A percentile compares a stretch with the other conserved stretches of the same genome.
phyloP scores from a whole-genome alignment of 352 stramenopile genomes.

The Thraustochytrium sp. region DNA sequence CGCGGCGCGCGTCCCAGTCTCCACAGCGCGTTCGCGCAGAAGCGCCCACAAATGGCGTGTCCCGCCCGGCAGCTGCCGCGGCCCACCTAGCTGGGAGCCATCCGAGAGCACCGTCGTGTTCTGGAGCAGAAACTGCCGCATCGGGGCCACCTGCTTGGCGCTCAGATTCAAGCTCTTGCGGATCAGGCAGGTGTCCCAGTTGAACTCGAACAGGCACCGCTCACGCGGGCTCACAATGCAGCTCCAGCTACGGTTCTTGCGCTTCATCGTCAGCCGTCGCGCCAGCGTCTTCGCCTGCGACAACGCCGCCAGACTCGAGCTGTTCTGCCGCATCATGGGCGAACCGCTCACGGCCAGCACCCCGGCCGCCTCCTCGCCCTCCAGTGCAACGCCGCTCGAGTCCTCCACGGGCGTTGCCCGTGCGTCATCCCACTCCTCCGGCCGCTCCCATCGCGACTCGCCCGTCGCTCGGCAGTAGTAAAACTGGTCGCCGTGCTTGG shows the following conservation, averaged over 20 bases:
- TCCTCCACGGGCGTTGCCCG: neutral
- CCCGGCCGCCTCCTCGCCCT: too few species aligned
- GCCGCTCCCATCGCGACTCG: neutral
- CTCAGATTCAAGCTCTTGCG: constrained; percentile 27
- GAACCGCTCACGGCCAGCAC: too few species aligned
- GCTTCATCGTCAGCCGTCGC: neutral
- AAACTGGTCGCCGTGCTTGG: neutral
- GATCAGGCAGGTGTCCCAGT: constrained; percentile 3
- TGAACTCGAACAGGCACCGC: constrained; percentile 27
- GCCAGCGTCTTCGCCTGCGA: neutral
- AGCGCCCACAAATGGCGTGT: constrained; percentile 21
- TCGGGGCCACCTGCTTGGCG: constrained; percentile 19
- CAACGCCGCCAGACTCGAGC: neutral
- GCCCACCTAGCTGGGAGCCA: neutral
- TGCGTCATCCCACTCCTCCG: neutral
- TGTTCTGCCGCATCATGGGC: neutral
- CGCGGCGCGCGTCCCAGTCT: neutral
- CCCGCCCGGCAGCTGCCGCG: constrained; percentile 24
- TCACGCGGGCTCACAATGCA: constrained; percentile 3
- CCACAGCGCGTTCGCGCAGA: neutral
- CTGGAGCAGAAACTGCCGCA: constrained; percentile 24
- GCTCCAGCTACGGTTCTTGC: constrained; percentile 5
- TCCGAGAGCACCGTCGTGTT: constrained; percentile 19
- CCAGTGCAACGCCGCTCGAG: too few species aligned
- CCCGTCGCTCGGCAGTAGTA: neutral